These are phyloP conservation scores for Ligustrum vulgare DNA, from an alignment of 257 asterid genomes.

Conservation along the genomic window DNA sequence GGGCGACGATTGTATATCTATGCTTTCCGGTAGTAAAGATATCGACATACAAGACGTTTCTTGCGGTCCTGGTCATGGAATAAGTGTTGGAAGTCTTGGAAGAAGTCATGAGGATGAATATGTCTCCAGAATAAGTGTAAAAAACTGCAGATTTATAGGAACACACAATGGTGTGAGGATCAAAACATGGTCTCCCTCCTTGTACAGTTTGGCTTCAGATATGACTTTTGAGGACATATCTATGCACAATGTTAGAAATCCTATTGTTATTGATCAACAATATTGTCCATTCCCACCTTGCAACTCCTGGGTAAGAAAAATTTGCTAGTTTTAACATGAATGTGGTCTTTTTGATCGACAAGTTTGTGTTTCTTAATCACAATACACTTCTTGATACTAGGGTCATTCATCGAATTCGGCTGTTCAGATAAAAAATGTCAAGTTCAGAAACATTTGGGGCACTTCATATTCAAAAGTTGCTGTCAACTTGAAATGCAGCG, in stretches of 20 bases:
- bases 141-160: conserved; percentile 42
- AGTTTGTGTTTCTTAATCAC: neutral
- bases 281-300: conserved; percentile 53
- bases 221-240: conserved; percentile 42
- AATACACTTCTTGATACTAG: conserved; percentile 15
- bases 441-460: conserved; percentile 60
- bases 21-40: conserved; percentile 58
- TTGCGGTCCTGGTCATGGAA: conserved; percentile 85
- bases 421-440: conserved; percentile 59
- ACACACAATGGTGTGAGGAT: conserved; percentile 69
- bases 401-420: conserved; percentile 24
- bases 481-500: conserved; percentile 47
- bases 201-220: conserved; percentile 35
- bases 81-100: conserved; percentile 73
- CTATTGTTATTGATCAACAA: conserved; percentile 64
- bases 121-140: conserved; percentile 39
- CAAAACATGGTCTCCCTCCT: conserved; percentile 65
- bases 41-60: conserved; percentile 37
- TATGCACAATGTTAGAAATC: conserved; percentile 53
- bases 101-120: conserved; percentile 25
- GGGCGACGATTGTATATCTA: conserved; percentile 69
- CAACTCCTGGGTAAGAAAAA: conserved; percentile 29
- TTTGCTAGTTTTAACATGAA: neutral
- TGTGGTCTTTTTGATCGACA: neutral
- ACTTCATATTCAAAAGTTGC: conserved; percentile 52